Evolutionary conservation across 1,284 basidiomycete species (phyloP).

Genomic region (Cutaneotrichosporon mucoides): DNA sequence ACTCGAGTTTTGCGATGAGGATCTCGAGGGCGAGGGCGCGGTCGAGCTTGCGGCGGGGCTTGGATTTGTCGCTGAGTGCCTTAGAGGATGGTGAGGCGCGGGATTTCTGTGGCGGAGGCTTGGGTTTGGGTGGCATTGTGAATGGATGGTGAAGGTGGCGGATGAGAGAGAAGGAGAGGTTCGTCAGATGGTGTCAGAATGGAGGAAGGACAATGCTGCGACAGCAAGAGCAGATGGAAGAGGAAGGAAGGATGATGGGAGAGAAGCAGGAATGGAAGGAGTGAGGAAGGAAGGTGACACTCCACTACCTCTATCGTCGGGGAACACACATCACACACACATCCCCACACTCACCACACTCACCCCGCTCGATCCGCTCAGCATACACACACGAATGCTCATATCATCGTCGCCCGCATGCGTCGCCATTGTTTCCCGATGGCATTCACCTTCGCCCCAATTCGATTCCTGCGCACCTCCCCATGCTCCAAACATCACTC

Average conservation of each 20-base stretch:
- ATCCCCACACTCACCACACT: background rate
- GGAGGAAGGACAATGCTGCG: background rate
- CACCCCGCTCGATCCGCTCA: background rate
- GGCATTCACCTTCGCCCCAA: no score
- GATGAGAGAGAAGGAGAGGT: background rate
- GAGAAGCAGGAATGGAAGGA: background rate
- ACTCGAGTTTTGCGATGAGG: constrained; percentile 32
- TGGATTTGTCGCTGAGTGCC: no score
- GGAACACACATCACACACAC: background rate
- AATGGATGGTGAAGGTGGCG: background rate
- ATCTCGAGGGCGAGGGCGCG: constrained; percentile 21
- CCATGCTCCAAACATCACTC: background rate
- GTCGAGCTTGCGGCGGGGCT: no score
- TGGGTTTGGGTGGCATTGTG: background rate
- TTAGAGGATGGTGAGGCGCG: no score
- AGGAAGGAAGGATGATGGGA: background rate
- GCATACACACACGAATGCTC: background rate
- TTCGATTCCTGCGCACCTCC: no score
- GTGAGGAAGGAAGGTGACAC: background rate
- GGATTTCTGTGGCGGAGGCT: background rate
- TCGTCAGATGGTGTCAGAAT: background rate
- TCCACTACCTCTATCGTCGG: no score
- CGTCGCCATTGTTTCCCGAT: no score
- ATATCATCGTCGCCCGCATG: background rate
- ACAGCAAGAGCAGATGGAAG: background rate